These are phyloP conservation scores for Fusarium sublunatum DNA, from an alignment of 2,329 filamentous ascomycete species.

Conservation along the genomic window DNA sequence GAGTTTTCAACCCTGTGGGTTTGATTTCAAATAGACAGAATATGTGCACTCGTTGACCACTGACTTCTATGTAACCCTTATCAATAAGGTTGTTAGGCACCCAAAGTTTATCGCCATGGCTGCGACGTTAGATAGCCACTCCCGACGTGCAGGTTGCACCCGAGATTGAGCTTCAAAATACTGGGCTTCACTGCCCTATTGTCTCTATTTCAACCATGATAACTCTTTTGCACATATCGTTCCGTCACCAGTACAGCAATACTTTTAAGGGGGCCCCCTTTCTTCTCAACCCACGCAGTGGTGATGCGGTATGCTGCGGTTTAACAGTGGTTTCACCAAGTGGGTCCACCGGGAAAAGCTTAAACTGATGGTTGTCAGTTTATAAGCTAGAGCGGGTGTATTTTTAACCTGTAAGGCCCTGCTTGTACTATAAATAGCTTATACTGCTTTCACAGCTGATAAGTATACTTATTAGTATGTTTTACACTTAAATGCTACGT, in stretches of 20 bases:
- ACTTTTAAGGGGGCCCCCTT: not conserved
- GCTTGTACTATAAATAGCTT: not conserved
- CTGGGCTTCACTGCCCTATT: not conserved
- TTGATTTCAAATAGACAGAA: constrained; percentile 36
- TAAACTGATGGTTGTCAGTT: too few relatives aligned
- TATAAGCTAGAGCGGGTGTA: too few relatives aligned
- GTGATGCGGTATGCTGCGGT: too few relatives aligned
- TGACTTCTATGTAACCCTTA: not conserved
- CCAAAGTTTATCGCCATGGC: not conserved
- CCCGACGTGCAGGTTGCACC: not conserved
- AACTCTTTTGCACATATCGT: not conserved
- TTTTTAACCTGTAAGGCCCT: too few relatives aligned
- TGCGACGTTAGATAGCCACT: not conserved
- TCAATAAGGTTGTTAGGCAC: not conserved
- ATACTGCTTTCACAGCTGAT: not conserved
- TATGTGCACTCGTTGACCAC: constrained; percentile 8
- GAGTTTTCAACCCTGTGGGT: constrained; percentile 21
- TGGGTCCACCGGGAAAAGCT: not conserved
- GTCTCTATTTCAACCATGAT: not conserved
- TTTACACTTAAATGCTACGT: too few relatives aligned
- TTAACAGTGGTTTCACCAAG: not conserved
- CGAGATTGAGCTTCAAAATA: not conserved
- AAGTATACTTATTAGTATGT: too few relatives aligned
- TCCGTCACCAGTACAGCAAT: not conserved
- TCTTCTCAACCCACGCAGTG: not conserved